Evolutionary conservation across 352 stramenopile genomes (phyloP), one percentile per base, ranked within the genome.

Genomic region (Ochromonadaceae sp.): DNA sequence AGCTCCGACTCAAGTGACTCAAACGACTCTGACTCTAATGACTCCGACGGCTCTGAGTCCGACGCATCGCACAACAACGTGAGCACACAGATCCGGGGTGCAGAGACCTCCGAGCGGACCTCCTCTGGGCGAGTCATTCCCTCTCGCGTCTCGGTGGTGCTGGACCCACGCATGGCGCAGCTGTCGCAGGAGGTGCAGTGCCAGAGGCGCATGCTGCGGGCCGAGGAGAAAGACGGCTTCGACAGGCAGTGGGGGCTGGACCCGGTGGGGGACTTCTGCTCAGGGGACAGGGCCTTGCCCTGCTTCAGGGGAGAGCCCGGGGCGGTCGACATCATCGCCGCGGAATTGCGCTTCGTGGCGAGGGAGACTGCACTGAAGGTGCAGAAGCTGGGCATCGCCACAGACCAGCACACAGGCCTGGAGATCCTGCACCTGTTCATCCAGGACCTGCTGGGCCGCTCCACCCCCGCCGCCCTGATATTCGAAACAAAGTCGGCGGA

Each of bases 391-490:
- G n/a, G 30, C 31, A 14, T 60, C 7, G 52, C 52, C 12, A 55
- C 30, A 36, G 52, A 60, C 15, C 20, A 7, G 12, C 52, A 60
- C 10, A 9, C 41, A 5, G 55, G 55, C 7, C 17, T 63, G 2
- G 55, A 63, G 38, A 63, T 63, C 20, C 30, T 63, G 34, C 55
- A 63, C 12, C n/a, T 9, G 2, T 63, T 63, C 38, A 36, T 63
- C 22, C 14, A 40, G 34, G 55, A 63, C 25, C 10, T 63, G 35
- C 38, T 63, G 5, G 55, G 55, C 2, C 7, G 40, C 12, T 26
- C 34, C 3, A 63, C 55, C 25, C 5, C 34, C 31, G 55, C 55
- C 25, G 55, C 34, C 28, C 7, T 26, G 3, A 50, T 63, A 12
- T 63, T 63, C 22, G 5, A 10, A 47, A 32, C 26, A 26, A 63